Evolutionary conservation across 2,329 filamentous ascomycete genomes (phyloP).

Genomic region (Periconia macrospinosa): DNA sequence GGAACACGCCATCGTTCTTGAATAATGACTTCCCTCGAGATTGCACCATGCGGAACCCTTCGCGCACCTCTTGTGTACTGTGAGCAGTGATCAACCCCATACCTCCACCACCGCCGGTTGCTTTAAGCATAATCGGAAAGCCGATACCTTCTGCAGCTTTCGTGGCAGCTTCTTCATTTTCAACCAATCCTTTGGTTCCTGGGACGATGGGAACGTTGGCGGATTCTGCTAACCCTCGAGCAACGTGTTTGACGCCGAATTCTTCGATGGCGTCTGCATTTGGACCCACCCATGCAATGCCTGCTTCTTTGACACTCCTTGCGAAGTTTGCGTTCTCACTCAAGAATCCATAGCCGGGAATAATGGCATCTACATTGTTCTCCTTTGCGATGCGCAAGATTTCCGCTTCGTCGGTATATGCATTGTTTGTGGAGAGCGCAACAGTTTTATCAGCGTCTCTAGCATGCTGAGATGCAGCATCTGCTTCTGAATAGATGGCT

Average conservation of each 20-base stretch:
- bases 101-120: conserved; percentile 64
- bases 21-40: conserved; percentile 79
- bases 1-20: conserved; percentile 80
- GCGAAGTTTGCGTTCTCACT: conserved; percentile 67
- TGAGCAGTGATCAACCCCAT: conserved; percentile 82
- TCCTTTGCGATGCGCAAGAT: conserved; percentile 57
- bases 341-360: conserved; percentile 69
- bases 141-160: conserved; percentile 49
- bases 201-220: conserved; percentile 60
- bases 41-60: conserved; percentile 71
- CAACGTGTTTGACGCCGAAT: conserved; percentile 63
- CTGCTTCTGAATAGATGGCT: conserved; percentile 61
- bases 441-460: conserved; percentile 57
- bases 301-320: conserved; percentile 53
- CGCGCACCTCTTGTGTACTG: conserved; percentile 67
- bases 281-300: conserved; percentile 64
- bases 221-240: conserved; percentile 55
- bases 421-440: conserved; percentile 52
- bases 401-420: conserved; percentile 52
- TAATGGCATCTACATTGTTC: conserved; percentile 58
- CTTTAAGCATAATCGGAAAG: conserved; percentile 65
- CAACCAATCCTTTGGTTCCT: conserved; percentile 54
- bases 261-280: conserved; percentile 55
- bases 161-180: conserved; percentile 52
- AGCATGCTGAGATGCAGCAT: conserved; percentile 59